A percentile compares a stretch with the other conserved stretches of the same genome.
These are phyloP conservation scores for Helicostylum pulchrum DNA, from an alignment of 192 early-diverging fungal genomes.

Conservation along the genomic window DNA sequence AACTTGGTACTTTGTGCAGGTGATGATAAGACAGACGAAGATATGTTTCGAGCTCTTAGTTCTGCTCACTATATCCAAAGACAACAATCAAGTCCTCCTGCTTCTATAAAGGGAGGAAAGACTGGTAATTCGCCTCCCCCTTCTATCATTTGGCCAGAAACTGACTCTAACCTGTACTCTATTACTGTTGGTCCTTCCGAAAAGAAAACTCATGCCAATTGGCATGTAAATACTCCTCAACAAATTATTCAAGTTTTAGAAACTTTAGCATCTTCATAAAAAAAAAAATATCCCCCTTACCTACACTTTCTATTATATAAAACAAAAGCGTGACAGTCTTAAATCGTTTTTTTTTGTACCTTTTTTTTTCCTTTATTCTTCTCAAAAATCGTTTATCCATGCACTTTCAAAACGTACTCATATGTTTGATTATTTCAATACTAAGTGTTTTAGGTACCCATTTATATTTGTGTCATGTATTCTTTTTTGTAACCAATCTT, in stretches of 20 bases:
- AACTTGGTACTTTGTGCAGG: conserved; percentile 96
- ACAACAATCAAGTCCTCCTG: neutral
- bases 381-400: too few relatives aligned
- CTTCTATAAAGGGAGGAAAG: neutral
- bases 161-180: conserved; percentile 49
- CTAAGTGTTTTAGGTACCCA: too few relatives aligned
- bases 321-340: too few relatives aligned
- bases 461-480: too few relatives aligned
- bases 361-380: too few relatives aligned
- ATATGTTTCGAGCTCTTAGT: conserved; percentile 75
- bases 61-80: neutral
- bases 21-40: conserved; percentile 98
- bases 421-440: too few relatives aligned
- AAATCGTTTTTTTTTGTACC: too few relatives aligned
- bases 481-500: too few relatives aligned
- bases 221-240: conserved; percentile 66
- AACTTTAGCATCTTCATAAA: conserved; percentile 10
- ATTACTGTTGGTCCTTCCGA: conserved; percentile 81
- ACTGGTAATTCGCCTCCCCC: neutral
- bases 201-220: conserved; percentile 88
- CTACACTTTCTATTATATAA: neutral
- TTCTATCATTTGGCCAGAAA: neutral
- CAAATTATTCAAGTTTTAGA: conserved; percentile 13
- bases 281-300: neutral
- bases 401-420: too few relatives aligned